phyloP scores from a whole-genome alignment of 352 stramenopile genomes.

The Thalassiosira delicatula region DNA sequence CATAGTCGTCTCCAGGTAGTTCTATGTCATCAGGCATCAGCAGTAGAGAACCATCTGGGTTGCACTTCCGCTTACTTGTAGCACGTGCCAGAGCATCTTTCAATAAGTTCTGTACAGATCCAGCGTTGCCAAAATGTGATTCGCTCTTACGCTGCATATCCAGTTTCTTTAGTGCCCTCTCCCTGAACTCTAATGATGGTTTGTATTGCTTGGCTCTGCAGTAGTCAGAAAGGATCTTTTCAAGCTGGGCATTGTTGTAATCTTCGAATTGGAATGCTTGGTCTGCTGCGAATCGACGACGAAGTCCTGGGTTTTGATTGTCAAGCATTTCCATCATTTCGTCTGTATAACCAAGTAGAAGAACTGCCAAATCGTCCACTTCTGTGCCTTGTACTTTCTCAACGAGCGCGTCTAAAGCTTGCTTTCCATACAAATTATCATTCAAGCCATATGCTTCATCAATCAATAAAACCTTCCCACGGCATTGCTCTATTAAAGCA shows the following conservation, averaged over 20 bases:
- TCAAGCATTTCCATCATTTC: constrained; percentile 91
- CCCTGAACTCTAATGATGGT: constrained; percentile 52
- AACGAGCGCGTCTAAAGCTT: constrained; percentile 88
- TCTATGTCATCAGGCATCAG: constrained; percentile 57
- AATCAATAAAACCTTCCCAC: constrained; percentile 92
- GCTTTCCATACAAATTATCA: constrained; percentile 58
- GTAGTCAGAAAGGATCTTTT: constrained; percentile 55
- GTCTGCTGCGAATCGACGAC: constrained; percentile 87
- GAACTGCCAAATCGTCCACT: constrained; percentile 90
- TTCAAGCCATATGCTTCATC: constrained; percentile 93
- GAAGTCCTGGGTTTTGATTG: constrained; percentile 88
- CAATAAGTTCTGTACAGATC: constrained; percentile 87
- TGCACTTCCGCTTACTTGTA: constrained; percentile 26
- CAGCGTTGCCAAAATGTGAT: constrained; percentile 90
- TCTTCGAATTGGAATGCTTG: constrained; percentile 92
- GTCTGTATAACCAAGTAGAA: constrained; percentile 89
- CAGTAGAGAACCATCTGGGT: constrained; percentile 29
- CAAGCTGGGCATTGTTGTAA: constrained; percentile 88
- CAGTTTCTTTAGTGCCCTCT: constrained; percentile 54
- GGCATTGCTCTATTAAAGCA: constrained; percentile 86
- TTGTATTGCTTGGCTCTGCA: constrained; percentile 44
- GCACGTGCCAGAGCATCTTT: constrained; percentile 85
- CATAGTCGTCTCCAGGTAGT: constrained; percentile 30
- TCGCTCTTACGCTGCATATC: constrained; percentile 37
- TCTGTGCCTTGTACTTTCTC: constrained; percentile 90